phyloP scores from a whole-genome alignment of 1,139 yeast genomes.

The Meyerozyma elateridarum region DNA sequence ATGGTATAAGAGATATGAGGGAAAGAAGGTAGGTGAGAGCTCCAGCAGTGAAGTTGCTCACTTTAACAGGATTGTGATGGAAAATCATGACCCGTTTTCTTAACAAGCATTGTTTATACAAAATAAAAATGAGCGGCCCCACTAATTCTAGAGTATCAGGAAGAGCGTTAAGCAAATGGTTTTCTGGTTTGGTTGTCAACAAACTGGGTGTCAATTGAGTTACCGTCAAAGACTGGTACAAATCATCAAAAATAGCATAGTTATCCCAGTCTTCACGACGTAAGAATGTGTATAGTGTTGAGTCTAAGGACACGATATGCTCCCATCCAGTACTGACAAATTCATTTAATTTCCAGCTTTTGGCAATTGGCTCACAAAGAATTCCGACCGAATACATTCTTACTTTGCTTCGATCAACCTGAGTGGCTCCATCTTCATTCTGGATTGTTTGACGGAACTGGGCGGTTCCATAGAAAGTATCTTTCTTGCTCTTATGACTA shows the following conservation, averaged over 20 bases:
- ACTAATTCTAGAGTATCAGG: conserved; percentile 44
- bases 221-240: conserved; percentile 15
- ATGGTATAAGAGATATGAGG: conserved; percentile 35
- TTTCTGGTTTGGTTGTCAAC: conserved; percentile 15
- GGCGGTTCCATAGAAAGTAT: conserved; percentile 35
- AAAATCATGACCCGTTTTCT: conserved; percentile 60
- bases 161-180: conserved; percentile 50
- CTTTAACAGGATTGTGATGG: conserved; percentile 25
- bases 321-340: conserved; percentile 54
- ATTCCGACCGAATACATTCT: conserved; percentile 65
- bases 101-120: conserved; percentile 66
- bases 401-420: conserved; percentile 45
- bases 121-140: conserved; percentile 70
- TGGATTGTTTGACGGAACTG: conserved; percentile 28
- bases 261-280: conserved; percentile 15
- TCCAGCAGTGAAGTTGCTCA: conserved; percentile 18
- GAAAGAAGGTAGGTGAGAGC: conserved; percentile 35
- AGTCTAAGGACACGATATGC: conserved; percentile 44
- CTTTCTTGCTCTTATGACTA: conserved; percentile 24
- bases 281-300: conserved; percentile 37
- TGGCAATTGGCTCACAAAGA: conserved; percentile 40
- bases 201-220: conserved; percentile 6
- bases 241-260: conserved; percentile 16
- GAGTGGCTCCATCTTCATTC: conserved; percentile 11
- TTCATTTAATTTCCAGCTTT: conserved; percentile 49